Conservation (phyloP, 1,284 basidiomycete genomes). For the Cryptococcus sp. region DNA sequence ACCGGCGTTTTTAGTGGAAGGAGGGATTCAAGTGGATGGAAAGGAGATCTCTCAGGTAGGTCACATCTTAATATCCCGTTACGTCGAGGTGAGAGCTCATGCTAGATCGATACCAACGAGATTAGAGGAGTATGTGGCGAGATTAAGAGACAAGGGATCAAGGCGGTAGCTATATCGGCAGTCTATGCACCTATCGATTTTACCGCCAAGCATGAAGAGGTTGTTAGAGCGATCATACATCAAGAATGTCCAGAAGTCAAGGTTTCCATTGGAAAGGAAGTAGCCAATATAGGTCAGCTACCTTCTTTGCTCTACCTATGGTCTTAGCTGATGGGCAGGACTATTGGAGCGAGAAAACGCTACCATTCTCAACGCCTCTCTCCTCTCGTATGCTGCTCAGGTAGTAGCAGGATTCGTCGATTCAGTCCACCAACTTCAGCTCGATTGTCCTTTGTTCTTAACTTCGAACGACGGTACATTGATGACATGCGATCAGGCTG, state of each 20-base stretch:
- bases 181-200: conserved; percentile 39
- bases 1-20: conserved; percentile 24
- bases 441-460: conserved; percentile 56
- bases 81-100: not conserved
- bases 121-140: conserved; percentile 26
- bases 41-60: conserved; percentile 20
- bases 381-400: conserved; percentile 54
- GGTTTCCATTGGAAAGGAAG: conserved; percentile 30
- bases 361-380: conserved; percentile 58
- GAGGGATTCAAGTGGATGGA: conserved; percentile 39
- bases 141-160: conserved; percentile 26
- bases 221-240: conserved; percentile 23
- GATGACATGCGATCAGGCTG: conserved; percentile 54
- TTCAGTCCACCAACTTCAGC: conserved; percentile 52
- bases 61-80: not conserved
- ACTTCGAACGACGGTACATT: conserved; percentile 60
- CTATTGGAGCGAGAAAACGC: conserved; percentile 62
- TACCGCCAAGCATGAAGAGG: conserved; percentile 32
- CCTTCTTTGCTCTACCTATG: conserved; percentile 11
- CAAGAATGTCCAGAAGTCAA: conserved; percentile 23
- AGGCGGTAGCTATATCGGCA: conserved; percentile 29
- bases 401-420: conserved; percentile 56
- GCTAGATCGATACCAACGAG: conserved; percentile 30
- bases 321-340: conserved; percentile 45
- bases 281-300: conserved; percentile 27